Conservation (phyloP, 768 basidiomycete genomes). For the Mycena polygramma region DNA sequence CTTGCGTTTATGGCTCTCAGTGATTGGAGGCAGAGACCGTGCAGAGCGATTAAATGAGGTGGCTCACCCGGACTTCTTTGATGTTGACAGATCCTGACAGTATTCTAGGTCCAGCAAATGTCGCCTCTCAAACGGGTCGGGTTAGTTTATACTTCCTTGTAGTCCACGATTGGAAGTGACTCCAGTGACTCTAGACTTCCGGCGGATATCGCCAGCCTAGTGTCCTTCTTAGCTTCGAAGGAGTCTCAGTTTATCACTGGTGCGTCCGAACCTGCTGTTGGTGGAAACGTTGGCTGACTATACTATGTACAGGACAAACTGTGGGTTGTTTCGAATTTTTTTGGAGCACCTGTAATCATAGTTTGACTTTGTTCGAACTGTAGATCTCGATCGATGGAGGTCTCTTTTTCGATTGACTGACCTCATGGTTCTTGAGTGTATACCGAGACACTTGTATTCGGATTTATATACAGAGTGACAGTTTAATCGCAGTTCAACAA, state of each 20-base stretch:
- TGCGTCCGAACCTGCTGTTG: constrained; percentile 1
- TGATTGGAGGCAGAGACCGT: neutral
- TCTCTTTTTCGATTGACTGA: constrained; percentile 21
- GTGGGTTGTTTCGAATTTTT: constrained; percentile 4
- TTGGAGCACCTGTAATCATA: neutral
- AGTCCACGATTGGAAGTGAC: neutral
- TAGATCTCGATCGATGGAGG: constrained; percentile 31
- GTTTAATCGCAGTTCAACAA: no score
- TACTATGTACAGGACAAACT: constrained; percentile 23
- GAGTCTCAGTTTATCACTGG: constrained; percentile 48
- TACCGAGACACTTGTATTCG: no score
- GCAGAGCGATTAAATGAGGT: neutral
- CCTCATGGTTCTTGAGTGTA: no score
- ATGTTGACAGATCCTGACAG: neutral
- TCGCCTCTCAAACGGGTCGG: constrained; percentile 20
- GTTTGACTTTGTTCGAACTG: neutral
- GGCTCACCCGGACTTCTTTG: neutral
- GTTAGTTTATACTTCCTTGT: neutral
- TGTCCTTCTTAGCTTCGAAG: constrained; percentile 47
- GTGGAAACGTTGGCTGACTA: neutral
- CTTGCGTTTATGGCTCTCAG: neutral
- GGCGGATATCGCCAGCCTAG: constrained; percentile 43
- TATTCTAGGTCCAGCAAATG: constrained; percentile 8
- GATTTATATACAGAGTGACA: no score
- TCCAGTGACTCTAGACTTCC: constrained; percentile 13